Conservation (phyloP, 306 rosid species). For the Vigna reflexopilosa region DNA sequence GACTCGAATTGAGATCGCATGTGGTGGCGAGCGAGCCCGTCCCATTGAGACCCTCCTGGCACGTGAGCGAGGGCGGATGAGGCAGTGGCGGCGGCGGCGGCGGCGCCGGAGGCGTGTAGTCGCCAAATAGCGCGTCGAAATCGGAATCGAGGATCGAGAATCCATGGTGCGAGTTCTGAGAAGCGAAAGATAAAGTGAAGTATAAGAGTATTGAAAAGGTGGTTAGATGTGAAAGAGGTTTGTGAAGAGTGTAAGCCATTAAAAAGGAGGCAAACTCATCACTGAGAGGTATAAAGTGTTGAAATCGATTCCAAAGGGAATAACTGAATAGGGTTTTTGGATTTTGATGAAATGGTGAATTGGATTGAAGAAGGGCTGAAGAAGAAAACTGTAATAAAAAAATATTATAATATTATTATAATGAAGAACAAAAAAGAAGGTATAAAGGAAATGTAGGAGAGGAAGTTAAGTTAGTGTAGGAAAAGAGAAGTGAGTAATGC, state of each 20-base stretch:
- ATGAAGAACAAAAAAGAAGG: background rate
- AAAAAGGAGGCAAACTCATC: slow-evolving; percentile 55
- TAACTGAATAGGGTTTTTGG: slow-evolving; percentile 29
- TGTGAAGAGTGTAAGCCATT: slow-evolving; percentile 63
- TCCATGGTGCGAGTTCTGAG: slow-evolving; percentile 38
- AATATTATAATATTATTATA: background rate
- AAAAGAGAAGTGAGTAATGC: background rate
- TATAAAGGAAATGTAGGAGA: background rate
- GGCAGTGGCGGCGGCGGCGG: slow-evolving; percentile 83
- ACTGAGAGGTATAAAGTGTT: slow-evolving; percentile 6
- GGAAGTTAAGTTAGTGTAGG: slow-evolving; percentile 31
- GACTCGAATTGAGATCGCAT: slow-evolving; percentile 72
- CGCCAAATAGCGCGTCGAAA: slow-evolving; percentile 60
- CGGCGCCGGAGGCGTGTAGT: slow-evolving; percentile 90
- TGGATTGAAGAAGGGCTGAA: background rate
- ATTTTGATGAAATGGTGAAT: slow-evolving; percentile 1
- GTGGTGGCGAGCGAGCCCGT: slow-evolving; percentile 65
- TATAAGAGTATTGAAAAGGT: slow-evolving; percentile 33
- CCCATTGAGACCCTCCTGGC: slow-evolving; percentile 72
- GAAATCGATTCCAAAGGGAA: background rate
- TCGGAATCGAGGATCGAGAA: slow-evolving; percentile 65
- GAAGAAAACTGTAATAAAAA: slow-evolving; percentile 10
- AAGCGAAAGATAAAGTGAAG: slow-evolving; percentile 30
- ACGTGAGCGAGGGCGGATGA: slow-evolving; percentile 78
- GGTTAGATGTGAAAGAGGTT: slow-evolving; percentile 35